Base-by-base conservation (phyloP, 2,329 filamentous ascomycete species). In the Chrysoporthe austroafricana region DNA sequence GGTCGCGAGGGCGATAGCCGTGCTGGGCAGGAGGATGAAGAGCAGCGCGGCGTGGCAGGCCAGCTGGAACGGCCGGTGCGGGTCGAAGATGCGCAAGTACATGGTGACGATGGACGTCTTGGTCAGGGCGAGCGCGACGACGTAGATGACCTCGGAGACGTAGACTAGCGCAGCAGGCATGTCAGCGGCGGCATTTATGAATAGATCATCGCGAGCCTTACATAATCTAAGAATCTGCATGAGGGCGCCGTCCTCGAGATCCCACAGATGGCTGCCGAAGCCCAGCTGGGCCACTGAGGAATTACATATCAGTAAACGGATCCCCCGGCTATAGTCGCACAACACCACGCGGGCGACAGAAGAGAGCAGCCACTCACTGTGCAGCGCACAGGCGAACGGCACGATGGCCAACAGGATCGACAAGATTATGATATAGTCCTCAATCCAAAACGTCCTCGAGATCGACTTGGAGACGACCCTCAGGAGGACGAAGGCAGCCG, bases 31-130 rank as follows among this genome's bases (percentile, higher is more conserved):
- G 39, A 66, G 13, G 39, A 69, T 66, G 32, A 67, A 66, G n/a
- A 56, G 46, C 5, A 70, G 62, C n/a, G 61, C 61, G 34, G 50
- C 58, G 63, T 67, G 59, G 52, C 66, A 66, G 16, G 64, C 57
- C 42, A 65, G 26, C 16, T 66, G 64, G 64, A 70, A 70, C 6
- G 57, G 63, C 4, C 36, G 58, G 64, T 66, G 68, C 7, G 61
- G 46, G 57, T 63, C 42, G 50, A 71, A 70, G 36, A 70, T 66
- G 14, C 70, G 63, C 48, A 70, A 46, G 62, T 70, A 71, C 58
- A 71, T 68, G 6, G 36, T 57, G 5, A 71, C 42, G 21, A 71
- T 68, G 14, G 70, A 66, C 34, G 63, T 43, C 16, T 70, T 70
- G 14, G 62, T 67, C 7, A 70, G 16, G 21, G 68, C 61, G 1